Evolutionary conservation across 2,329 filamentous ascomycete genomes (phyloP).

Genomic region (Aphanocladium album): DNA sequence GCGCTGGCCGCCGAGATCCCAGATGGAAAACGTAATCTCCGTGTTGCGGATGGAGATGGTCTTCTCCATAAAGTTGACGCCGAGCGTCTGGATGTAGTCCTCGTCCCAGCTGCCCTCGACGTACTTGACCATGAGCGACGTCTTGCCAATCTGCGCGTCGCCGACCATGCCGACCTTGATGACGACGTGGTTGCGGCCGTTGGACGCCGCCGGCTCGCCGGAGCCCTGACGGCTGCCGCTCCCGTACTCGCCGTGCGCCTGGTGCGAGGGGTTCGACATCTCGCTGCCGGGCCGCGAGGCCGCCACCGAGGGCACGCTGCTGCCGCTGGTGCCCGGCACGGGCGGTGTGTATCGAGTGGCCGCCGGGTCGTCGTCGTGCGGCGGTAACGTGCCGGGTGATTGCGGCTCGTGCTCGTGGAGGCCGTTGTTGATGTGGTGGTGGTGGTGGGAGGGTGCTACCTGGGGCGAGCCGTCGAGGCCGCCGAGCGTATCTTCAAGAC

Average conservation of each 20-base stretch:
- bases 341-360: slow-evolving; percentile 39
- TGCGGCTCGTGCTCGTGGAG: slow-evolving; percentile 42
- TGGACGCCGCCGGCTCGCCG: slow-evolving; percentile 28
- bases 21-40: slow-evolving; percentile 99
- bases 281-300: slow-evolving; percentile 51
- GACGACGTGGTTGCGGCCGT: slow-evolving; percentile 70
- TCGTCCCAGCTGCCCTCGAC: slow-evolving; percentile 99
- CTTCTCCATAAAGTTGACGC: slow-evolving; percentile 99
- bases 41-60: slow-evolving; percentile 99
- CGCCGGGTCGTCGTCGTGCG: slow-evolving; percentile 40
- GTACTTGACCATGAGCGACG: slow-evolving; percentile 98
- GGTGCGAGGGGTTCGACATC: slow-evolving; percentile 41
- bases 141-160: slow-evolving; percentile 98
- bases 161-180: slow-evolving; percentile 99
- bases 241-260: slow-evolving; percentile 39
- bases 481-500: slow-evolving; percentile 45
- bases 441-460: slow-evolving; percentile 19
- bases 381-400: slow-evolving; percentile 37
- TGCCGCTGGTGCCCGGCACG: slow-evolving; percentile 14
- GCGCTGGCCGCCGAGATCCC: slow-evolving; percentile 95
- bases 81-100: slow-evolving; percentile 97
- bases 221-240: slow-evolving; percentile 31
- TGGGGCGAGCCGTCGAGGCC: slow-evolving; percentile 45
- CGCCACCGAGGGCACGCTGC: slow-evolving; percentile 19
- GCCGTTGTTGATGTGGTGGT: slow-evolving; percentile 25